Evolutionary conservation across 2,329 filamentous ascomycete genomes (phyloP).

Genomic region (Fusarium albidum): DNA sequence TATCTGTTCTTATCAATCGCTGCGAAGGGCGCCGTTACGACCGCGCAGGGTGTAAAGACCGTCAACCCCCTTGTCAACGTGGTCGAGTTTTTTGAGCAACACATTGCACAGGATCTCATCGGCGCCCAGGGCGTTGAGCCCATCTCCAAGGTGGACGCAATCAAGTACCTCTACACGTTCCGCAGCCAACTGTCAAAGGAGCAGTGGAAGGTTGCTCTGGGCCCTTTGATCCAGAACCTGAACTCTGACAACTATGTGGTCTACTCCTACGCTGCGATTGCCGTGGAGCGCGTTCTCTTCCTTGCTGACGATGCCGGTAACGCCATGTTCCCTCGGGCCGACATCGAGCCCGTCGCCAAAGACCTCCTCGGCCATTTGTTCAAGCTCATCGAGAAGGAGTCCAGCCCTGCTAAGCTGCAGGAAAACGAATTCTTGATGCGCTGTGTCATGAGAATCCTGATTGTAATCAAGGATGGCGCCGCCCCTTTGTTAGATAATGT

Average conservation of each 20-base stretch:
- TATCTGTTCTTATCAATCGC: slow-evolving; percentile 96
- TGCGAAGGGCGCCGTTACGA: slow-evolving; percentile 87
- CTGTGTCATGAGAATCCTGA: slow-evolving; percentile 96
- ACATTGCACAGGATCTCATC: slow-evolving; percentile 89
- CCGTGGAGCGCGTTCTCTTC: slow-evolving; percentile 91
- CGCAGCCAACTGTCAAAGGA: slow-evolving; percentile 91
- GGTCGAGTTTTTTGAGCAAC: slow-evolving; percentile 92
- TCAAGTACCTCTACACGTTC: slow-evolving; percentile 98
- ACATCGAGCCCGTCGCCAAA: slow-evolving; percentile 83
- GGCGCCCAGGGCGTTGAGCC: slow-evolving; percentile 74
- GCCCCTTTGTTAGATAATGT: slow-evolving; percentile 77
- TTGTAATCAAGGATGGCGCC: slow-evolving; percentile 88
- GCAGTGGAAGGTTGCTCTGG: slow-evolving; percentile 90
- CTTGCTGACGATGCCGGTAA: slow-evolving; percentile 79
- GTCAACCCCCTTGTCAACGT: slow-evolving; percentile 90
- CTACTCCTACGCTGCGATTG: slow-evolving; percentile 96
- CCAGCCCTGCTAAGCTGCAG: slow-evolving; percentile 89
- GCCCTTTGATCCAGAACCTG: slow-evolving; percentile 89
- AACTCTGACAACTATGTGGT: slow-evolving; percentile 93
- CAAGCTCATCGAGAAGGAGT: slow-evolving; percentile 85
- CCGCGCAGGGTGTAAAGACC: slow-evolving; percentile 87
- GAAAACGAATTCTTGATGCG: slow-evolving; percentile 99
- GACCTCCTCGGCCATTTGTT: slow-evolving; percentile 91
- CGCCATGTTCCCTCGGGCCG: slow-evolving; percentile 80
- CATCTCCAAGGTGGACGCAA: slow-evolving; percentile 95